phyloP scores from a whole-genome alignment of 2,329 filamentous ascomycete species.

The Paecilomyces variotii region DNA sequence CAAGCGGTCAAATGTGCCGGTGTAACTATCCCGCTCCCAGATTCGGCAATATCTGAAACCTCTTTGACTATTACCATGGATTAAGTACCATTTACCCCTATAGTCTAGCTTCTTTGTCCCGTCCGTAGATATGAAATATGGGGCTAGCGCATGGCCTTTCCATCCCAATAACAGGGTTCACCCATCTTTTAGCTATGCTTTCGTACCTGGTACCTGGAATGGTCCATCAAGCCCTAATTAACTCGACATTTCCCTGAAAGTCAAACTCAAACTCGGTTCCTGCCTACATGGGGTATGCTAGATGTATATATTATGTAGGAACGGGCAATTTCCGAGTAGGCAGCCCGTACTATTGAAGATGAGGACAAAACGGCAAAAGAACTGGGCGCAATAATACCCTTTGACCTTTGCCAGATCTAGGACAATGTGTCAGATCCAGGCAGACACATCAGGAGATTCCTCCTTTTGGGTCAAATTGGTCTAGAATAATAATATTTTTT shows the following conservation, averaged over 20 bases:
- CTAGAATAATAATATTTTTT: background rate
- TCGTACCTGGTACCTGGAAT: background rate
- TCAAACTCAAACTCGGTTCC: background rate
- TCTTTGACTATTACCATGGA: background rate
- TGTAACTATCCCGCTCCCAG: background rate
- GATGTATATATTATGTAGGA: background rate
- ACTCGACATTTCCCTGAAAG: background rate
- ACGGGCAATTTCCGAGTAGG: background rate
- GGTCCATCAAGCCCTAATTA: background rate
- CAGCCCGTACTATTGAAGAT: background rate
- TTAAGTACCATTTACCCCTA: background rate
- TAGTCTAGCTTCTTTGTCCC: background rate
- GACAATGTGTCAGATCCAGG: no score
- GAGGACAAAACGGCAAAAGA: background rate
- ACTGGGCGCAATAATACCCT: background rate
- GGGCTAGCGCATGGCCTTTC: background rate
- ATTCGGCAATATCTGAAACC: background rate
- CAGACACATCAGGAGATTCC: no score
- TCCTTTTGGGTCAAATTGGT: no score
- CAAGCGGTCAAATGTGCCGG: background rate
- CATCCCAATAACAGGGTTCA: background rate
- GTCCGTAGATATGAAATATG: background rate
- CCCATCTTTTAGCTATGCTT: background rate
- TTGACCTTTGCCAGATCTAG: background rate
- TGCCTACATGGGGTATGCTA: background rate